phyloP scores from a whole-genome alignment of 2,329 filamentous ascomycete species.

The Aaosphaeria pasadenensis region DNA sequence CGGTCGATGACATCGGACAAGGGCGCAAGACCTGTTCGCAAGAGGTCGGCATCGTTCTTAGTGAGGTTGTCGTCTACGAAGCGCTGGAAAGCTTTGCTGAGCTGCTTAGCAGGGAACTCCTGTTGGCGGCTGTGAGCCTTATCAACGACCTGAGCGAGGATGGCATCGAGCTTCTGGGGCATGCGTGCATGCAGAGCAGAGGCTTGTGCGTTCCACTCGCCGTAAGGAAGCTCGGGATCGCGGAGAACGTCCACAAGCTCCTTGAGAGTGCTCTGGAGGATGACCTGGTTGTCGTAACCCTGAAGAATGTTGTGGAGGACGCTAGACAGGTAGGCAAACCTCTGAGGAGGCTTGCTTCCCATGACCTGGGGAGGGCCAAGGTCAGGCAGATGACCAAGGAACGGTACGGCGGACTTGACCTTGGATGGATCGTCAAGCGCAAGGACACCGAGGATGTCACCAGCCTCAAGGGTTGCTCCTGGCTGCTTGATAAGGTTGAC shows the following conservation, averaged over 20 bases:
- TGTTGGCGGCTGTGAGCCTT: constrained; percentile 71
- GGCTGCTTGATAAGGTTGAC: constrained; percentile 99
- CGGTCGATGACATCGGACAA: constrained; percentile 73
- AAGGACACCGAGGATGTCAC: constrained; percentile 97
- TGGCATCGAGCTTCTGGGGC: constrained; percentile 85
- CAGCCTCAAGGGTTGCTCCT: constrained; percentile 93
- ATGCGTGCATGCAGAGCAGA: constrained; percentile 96
- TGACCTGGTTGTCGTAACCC: constrained; percentile 95
- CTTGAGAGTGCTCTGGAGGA: constrained; percentile 84
- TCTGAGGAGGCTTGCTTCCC: constrained; percentile 87
- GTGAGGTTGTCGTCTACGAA: constrained; percentile 86
- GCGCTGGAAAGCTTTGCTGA: constrained; percentile 78
- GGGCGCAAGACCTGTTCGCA: constrained; percentile 72
- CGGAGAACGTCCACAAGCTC: constrained; percentile 88
- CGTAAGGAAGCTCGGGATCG: constrained; percentile 86
- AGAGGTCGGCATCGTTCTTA: constrained; percentile 66
- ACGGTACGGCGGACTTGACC: constrained; percentile 94
- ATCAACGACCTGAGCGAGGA: constrained; percentile 82
- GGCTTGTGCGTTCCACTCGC: constrained; percentile 94
- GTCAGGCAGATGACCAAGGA: constrained; percentile 84
- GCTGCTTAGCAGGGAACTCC: constrained; percentile 89
- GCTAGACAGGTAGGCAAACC: constrained; percentile 72
- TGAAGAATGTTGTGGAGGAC: constrained; percentile 84
- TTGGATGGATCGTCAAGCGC: constrained; percentile 92
- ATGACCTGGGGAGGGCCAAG: constrained; percentile 83